Percentiles rank a stretch among this genome's conserved stretches.
Evolutionary conservation across 2,329 filamentous ascomycete species (phyloP).

Genomic region (Gaeumannomyces tritici): DNA sequence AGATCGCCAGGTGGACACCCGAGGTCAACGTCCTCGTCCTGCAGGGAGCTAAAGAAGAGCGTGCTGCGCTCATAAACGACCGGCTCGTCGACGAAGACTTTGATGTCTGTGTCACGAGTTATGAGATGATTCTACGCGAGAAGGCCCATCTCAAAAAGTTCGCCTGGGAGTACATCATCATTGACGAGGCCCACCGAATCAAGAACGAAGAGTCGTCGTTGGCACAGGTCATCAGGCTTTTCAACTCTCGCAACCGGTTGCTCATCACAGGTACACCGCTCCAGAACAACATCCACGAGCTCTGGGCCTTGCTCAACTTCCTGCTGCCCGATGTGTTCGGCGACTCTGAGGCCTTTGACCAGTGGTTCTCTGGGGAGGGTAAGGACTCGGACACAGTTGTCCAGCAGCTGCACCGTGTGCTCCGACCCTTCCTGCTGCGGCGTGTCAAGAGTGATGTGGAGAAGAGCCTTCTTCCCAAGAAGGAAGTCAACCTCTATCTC

Average conservation of each 20-base stretch:
- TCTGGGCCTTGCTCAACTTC: slow-evolving; percentile 97
- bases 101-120: slow-evolving; percentile 95
- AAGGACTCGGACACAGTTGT: slow-evolving; percentile 92
- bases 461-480: slow-evolving; percentile 94
- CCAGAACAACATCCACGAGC: slow-evolving; percentile 95
- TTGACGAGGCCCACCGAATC: slow-evolving; percentile 96
- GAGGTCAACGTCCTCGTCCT: slow-evolving; percentile 91
- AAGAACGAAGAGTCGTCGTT: slow-evolving; percentile 98
- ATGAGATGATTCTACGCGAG: slow-evolving; percentile 96
- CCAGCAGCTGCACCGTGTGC: slow-evolving; percentile 85
- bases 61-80: slow-evolving; percentile 78
- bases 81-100: slow-evolving; percentile 91
- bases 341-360: slow-evolving; percentile 91
- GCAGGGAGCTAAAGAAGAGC: slow-evolving; percentile 91
- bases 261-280: slow-evolving; percentile 94
- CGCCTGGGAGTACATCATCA: slow-evolving; percentile 99
- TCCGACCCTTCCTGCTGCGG: slow-evolving; percentile 87
- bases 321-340: slow-evolving; percentile 96
- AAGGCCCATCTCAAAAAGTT: slow-evolving; percentile 95
- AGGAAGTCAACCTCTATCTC: slow-evolving; percentile 93
- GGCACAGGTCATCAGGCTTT: slow-evolving; percentile 90
- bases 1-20: slow-evolving; percentile 89
- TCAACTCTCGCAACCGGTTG: slow-evolving; percentile 89
- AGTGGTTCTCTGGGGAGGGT: slow-evolving; percentile 91
- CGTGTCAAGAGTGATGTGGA: slow-evolving; percentile 97